Evolutionary conservation across 805 yeast genomes (phyloP), one percentile per base, ranked within the genome.

Genomic region (Ogataea haglerorum): DNA sequence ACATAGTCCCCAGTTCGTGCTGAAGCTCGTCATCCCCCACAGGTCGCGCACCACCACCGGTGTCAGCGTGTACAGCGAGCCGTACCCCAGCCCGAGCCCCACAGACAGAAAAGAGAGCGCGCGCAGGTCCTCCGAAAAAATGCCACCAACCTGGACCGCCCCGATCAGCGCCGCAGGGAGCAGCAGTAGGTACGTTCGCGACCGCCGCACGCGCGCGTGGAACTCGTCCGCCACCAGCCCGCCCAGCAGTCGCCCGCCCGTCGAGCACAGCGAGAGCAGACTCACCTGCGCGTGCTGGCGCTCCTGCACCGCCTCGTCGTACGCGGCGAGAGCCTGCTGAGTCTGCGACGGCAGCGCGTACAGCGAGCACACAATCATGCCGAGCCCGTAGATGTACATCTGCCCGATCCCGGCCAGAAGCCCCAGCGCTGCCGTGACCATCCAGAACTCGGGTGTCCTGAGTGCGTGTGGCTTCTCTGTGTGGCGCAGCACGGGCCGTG

Each of bases 11-110:
- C 89, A 85, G 53, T 82, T 82, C 48, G 74, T 78, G 6, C 85
- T 75, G 52, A 84, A 82, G 38, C 74, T 69, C 13, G 67, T 67
- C 66, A 85, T 74, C 2, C 93, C 93, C 63, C 83, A 85, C 8
- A 72, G 61, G 48, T 85, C 91, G 13, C 87, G 75, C n/a, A 82
- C 72, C 15, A 85, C 75, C n/a, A 85, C 78, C 5, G 95, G 93
- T 61, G 76, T 73, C 7, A 82, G 69, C 36, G 90, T 84, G 63
- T 82, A 82, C 16, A 80, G 70, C 47, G 78, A 73, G 1, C 95
- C 95, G 61, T 85, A 85, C 28, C 81, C 82, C 26, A 80, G 65
- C 0, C 95, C 95, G 22, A 76, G 72, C 14, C 76, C 53, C n/a
- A 73, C 56, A 1, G 90, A 79, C 17, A 73, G 64, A 22, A 69